Percentiles rank a stretch among this genome's conserved stretches.
Conservation (phyloP, 352 stramenopile species). For the Globisporangium spinosum region DNA sequence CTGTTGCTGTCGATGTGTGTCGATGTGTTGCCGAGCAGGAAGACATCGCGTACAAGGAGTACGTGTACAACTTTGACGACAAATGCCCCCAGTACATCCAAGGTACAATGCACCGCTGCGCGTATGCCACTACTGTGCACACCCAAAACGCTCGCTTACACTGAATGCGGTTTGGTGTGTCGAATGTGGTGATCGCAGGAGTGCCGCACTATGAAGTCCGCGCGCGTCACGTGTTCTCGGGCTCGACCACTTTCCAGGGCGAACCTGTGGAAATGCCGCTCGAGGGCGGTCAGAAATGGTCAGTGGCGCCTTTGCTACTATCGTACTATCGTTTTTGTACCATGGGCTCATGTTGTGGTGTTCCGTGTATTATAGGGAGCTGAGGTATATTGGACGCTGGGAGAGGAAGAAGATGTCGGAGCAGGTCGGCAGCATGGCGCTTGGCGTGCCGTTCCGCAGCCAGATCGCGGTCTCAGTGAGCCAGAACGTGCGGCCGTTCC, state of each 20-base stretch:
- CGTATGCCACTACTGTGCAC: neutral
- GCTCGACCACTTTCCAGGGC: conserved; percentile 77
- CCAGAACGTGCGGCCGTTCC: conserved; percentile 75
- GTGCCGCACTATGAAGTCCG: conserved; percentile 83
- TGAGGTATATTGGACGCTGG: conserved; percentile 82
- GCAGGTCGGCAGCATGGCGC: conserved; percentile 49
- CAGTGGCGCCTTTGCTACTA: neutral
- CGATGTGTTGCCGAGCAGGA: conserved; percentile 30
- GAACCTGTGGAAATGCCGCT: conserved; percentile 70
- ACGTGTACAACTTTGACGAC: conserved; percentile 88
- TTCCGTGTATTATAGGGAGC: conserved; percentile 37
- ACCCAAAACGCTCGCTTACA: neutral
- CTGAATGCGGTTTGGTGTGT: neutral
- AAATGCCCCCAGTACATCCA: conserved; percentile 86
- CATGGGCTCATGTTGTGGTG: neutral
- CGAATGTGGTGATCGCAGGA: conserved; percentile 22
- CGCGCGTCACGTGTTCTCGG: conserved; percentile 77
- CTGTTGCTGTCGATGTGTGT: neutral
- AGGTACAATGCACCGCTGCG: conserved; percentile 19
- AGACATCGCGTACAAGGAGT: conserved; percentile 87
- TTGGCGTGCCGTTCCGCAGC: conserved; percentile 77
- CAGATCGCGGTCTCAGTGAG: conserved; percentile 81
- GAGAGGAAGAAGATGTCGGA: conserved; percentile 87
- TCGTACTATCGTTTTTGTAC: neutral
- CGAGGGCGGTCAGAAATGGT: conserved; percentile 82